Conservation (phyloP, 768 basidiomycete species). For the Kwoniella heveanensis region DNA sequence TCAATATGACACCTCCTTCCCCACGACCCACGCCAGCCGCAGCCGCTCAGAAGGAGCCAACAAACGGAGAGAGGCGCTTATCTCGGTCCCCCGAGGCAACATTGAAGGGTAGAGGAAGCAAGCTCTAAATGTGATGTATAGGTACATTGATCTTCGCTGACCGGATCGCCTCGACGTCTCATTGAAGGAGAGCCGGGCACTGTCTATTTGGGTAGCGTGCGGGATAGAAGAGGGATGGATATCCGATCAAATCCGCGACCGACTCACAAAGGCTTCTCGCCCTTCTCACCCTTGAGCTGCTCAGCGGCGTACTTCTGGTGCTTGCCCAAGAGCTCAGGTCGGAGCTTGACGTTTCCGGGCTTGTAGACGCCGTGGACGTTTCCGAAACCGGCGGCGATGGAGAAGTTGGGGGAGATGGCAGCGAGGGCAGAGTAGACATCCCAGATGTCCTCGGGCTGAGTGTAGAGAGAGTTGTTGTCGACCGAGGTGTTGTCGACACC, state of each 20-base stretch:
- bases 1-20: conserved; percentile 53
- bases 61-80: conserved; percentile 12
- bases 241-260: conserved; percentile 4
- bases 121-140: conserved; percentile 47
- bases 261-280: conserved; percentile 75
- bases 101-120: conserved; percentile 43
- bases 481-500: conserved; percentile 97
- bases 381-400: conserved; percentile 96
- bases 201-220: conserved; percentile 54
- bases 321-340: conserved; percentile 85
- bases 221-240: conserved; percentile 11
- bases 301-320: conserved; percentile 77
- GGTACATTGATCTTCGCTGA: conserved; percentile 43
- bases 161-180: conserved; percentile 51
- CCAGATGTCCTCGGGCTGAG: conserved; percentile 93
- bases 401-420: conserved; percentile 87
- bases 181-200: conserved; percentile 48
- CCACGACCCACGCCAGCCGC: conserved; percentile 36
- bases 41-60: conserved; percentile 35
- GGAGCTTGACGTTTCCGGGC: conserved; percentile 92
- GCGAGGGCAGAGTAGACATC: conserved; percentile 85
- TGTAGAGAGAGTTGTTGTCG: conserved; percentile 92
- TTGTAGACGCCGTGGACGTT: conserved; percentile 99
- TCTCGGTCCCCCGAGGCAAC: conserved; percentile 14
- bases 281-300: conserved; percentile 66